phyloP scores from a whole-genome alignment of 2,329 filamentous ascomycete species.

The Ceratocystis papillata region DNA sequence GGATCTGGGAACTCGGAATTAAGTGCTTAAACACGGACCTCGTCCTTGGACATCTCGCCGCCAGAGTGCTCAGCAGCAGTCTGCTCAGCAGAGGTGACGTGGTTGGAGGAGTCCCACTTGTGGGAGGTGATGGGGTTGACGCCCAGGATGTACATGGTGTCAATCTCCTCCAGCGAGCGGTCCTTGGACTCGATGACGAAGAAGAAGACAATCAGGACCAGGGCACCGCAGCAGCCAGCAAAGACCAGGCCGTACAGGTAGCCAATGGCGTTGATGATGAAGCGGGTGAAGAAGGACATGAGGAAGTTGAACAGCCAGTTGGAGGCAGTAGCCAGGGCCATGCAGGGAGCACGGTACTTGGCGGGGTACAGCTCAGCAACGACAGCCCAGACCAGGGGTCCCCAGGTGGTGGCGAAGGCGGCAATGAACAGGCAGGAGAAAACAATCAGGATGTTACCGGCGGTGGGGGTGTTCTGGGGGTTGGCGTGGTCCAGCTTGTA shows the following conservation, averaged over 20 bases:
- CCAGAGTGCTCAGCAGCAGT: conserved; percentile 24
- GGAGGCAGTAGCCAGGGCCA: conserved; percentile 46
- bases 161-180: conserved; percentile 62
- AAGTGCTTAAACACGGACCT: conserved; percentile 19
- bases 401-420: conserved; percentile 59
- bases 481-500: conserved; percentile 36
- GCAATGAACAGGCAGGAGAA: conserved; percentile 60
- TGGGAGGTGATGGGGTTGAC: conserved; percentile 41
- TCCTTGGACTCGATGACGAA: conserved; percentile 65
- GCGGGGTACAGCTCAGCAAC: conserved; percentile 55
- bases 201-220: conserved; percentile 59
- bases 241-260: conserved; percentile 64
- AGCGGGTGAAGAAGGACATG: conserved; percentile 51
- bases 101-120: conserved; percentile 30
- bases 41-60: conserved; percentile 22
- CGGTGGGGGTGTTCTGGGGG: conserved; percentile 37
- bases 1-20: neutral
- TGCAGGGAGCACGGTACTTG: conserved; percentile 43
- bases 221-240: conserved; percentile 53
- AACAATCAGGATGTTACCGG: conserved; percentile 52
- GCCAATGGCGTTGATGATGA: conserved; percentile 59
- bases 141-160: conserved; percentile 57
- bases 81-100: conserved; percentile 21
- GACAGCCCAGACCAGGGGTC: conserved; percentile 56
- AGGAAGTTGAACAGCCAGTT: conserved; percentile 59